A percentile compares a stretch with the other conserved stretches of the same genome.
Conservation (phyloP, 768 basidiomycete species). For the Podaxis carcinomalis region DNA sequence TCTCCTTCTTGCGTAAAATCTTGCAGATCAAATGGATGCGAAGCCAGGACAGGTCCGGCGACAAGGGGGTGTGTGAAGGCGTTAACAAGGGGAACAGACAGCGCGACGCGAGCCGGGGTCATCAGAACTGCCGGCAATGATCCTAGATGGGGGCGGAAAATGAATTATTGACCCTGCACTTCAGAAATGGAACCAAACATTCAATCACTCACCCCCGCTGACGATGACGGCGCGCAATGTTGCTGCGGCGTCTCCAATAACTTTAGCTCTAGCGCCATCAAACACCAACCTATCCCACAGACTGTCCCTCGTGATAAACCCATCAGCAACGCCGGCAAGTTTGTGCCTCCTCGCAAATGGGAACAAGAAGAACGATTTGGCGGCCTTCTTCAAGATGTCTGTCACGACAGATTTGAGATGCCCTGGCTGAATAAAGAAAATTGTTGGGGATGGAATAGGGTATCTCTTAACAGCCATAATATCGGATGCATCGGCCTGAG, state of each 20-base stretch:
- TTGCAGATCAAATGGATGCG: constrained; percentile 85
- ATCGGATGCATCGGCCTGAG: constrained; percentile 38
- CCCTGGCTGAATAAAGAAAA: constrained; percentile 67
- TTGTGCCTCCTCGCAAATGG: constrained; percentile 79
- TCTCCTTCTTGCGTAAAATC: constrained; percentile 42
- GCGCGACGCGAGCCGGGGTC: constrained; percentile 63
- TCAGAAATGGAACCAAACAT: not conserved
- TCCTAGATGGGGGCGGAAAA: constrained; percentile 29
- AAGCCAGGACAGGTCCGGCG: constrained; percentile 74
- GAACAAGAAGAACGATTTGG: constrained; percentile 49
- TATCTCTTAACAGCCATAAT: constrained; percentile 41
- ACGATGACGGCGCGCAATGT: constrained; percentile 67
- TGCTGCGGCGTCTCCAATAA: constrained; percentile 56
- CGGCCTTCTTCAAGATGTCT: constrained; percentile 50
- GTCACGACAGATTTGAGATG: constrained; percentile 55
- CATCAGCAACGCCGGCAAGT: constrained; percentile 58
- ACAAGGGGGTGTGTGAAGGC: constrained; percentile 57
- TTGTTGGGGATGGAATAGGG: constrained; percentile 70
- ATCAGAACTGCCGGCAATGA: constrained; percentile 43
- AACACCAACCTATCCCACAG: constrained; percentile 84
- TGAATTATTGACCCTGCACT: constrained; percentile 2
- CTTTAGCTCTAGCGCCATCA: constrained; percentile 55
- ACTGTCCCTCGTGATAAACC: constrained; percentile 72
- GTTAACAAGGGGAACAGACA: constrained; percentile 75
- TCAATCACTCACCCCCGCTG: constrained; percentile 54